These are phyloP conservation scores for Epichloe sp. DNA, from an alignment of 2,329 filamentous ascomycete genomes.

Conservation along the genomic window DNA sequence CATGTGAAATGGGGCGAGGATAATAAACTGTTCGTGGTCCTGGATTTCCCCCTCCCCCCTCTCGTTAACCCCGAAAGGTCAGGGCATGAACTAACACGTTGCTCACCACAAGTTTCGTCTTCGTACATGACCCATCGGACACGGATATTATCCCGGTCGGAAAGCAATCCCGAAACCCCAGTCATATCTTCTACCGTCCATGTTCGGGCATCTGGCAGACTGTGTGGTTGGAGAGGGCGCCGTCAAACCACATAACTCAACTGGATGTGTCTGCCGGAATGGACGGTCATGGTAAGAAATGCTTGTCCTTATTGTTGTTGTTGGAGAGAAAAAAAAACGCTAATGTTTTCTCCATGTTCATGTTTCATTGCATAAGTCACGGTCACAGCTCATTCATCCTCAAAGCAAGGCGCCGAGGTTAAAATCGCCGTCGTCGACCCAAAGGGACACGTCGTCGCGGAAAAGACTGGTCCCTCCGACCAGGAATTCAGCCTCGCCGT, in stretches of 20 bases:
- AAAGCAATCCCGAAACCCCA: conserved; percentile 45
- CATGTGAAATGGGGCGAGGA: conserved; percentile 24
- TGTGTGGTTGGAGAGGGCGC: conserved; percentile 57
- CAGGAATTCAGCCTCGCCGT: conserved; percentile 41
- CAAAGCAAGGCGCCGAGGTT: conserved; percentile 20
- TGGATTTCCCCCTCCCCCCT: too few species aligned
- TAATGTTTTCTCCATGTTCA: background rate
- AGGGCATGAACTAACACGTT: background rate
- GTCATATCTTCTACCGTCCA: conserved; percentile 58
- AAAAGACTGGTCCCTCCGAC: conserved; percentile 31
- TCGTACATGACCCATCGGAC: conserved; percentile 57
- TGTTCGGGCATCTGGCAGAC: conserved; percentile 65
- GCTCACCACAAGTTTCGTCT: conserved; percentile 35
- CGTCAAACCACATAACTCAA: conserved; percentile 40
- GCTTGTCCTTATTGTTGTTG: background rate
- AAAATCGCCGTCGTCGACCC: conserved; percentile 22
- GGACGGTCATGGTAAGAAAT: conserved; percentile 33
- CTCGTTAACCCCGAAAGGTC: background rate
- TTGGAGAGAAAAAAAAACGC: too few species aligned
- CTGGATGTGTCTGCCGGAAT: conserved; percentile 47
- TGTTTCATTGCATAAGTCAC: conserved; percentile 31
- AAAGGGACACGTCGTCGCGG: conserved; percentile 28
- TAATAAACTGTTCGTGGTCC: conserved; percentile 38
- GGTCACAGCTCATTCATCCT: conserved; percentile 38
- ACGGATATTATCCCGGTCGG: conserved; percentile 48